Evolutionary conservation across 2,329 filamentous ascomycete genomes (phyloP).

Genomic region (Beauveria australis): DNA sequence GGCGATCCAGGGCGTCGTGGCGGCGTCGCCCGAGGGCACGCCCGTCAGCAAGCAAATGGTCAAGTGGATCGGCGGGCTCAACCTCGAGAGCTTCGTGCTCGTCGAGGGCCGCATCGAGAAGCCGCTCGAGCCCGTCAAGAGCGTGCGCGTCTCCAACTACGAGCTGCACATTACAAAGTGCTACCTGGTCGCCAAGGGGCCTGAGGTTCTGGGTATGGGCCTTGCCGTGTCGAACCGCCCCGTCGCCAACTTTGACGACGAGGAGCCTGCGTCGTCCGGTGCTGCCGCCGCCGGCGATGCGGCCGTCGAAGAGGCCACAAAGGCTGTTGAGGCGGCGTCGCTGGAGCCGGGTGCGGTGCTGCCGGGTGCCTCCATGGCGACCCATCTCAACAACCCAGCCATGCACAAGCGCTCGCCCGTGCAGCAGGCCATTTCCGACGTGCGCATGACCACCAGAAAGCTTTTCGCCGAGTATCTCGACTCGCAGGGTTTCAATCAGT

Average conservation of each 20-base stretch:
- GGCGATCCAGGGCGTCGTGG: slow-evolving; percentile 75
- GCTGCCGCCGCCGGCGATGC: slow-evolving; percentile 20
- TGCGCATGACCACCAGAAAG: slow-evolving; percentile 50
- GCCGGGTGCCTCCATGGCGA: slow-evolving; percentile 73
- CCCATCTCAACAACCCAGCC: slow-evolving; percentile 81
- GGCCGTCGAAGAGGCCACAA: slow-evolving; percentile 34
- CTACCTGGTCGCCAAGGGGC: slow-evolving; percentile 63
- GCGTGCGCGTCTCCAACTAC: slow-evolving; percentile 66
- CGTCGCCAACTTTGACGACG: slow-evolving; percentile 51
- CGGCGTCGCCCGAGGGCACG: slow-evolving; percentile 58
- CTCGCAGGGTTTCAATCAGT: slow-evolving; percentile 65
- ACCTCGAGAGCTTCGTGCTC: slow-evolving; percentile 71
- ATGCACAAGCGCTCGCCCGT: slow-evolving; percentile 89
- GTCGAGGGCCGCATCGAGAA: slow-evolving; percentile 76
- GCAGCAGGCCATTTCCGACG: slow-evolving; percentile 67
- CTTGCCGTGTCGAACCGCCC: slow-evolving; percentile 46
- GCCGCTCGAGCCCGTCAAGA: slow-evolving; percentile 81
- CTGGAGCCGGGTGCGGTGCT: slow-evolving; percentile 28
- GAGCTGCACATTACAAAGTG: slow-evolving; percentile 87
- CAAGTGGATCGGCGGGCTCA: slow-evolving; percentile 73
- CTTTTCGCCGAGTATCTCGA: slow-evolving; percentile 76
- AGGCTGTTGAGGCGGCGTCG: slow-evolving; percentile 33
- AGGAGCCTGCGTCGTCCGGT: slow-evolving; percentile 28
- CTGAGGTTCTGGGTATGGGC: slow-evolving; percentile 49
- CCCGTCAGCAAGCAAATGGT: slow-evolving; percentile 79